Base-by-base conservation (phyloP, 2,329 filamentous ascomycete species). In the Phyllosticta paracitricarpa region DNA sequence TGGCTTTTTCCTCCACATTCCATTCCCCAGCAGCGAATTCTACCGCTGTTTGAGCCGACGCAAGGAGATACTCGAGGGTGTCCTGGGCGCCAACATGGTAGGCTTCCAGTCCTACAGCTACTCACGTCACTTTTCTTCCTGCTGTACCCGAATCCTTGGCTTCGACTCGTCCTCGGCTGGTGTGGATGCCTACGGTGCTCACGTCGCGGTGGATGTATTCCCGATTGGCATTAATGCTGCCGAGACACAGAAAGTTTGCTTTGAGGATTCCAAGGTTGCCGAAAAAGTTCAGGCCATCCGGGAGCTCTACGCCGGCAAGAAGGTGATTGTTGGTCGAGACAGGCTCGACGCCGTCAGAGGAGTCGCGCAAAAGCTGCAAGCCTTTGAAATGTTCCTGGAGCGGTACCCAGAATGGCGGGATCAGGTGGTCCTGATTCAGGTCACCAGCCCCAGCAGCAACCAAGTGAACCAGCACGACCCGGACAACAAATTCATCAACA, bases 41-140 rank as follows among this genome's bases (percentile, higher is more conserved):
- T 84, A 97, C 72, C 85, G 92, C 56, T 96, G 92, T 73, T 79
- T 97, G 61, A 89, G 90, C 48, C 85, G 90, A 65, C 85, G 93
- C 66, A 96, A 96, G 75, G 91, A 97, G 72, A 82, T 97, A 10
- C 79, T 97, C 14, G 91, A 94, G 67, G 94, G 94, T 56, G 86
- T 96, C 55, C 80, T 97, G 52, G 92, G 93, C 19, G 85, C 93
- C 61, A 97, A 97, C 74, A 86, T 97, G 78, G 85, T 97, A 64
- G 92, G 91, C 0, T 97, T 97, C 77, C 93, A 97, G 75, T 94
- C 91, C 7, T 94, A 91, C 77, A 94, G 91, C 73, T 97, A 96
- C 74, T 93, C 92, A 14, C 86, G 92, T 25, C 93, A 97, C 74
- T 97, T 97, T 73, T 85, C 91, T 48, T 96, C 91, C 66, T 97